These are phyloP conservation scores for Diplodia corticola DNA, from an alignment of 2,329 filamentous ascomycete genomes.

Conservation along the genomic window DNA sequence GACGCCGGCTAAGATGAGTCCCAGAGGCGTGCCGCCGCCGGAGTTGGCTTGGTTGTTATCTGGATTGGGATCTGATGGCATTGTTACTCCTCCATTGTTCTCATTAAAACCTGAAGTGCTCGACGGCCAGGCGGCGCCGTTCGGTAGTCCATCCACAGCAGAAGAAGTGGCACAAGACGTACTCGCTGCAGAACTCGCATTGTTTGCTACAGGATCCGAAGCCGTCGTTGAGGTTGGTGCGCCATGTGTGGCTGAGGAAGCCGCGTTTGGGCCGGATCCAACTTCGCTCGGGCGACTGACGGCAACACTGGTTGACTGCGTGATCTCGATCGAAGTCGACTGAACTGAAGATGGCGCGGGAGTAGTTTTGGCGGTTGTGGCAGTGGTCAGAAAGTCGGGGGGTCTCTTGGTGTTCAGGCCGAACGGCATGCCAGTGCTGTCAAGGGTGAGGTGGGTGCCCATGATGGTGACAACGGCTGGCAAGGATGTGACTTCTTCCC, in stretches of 20 bases:
- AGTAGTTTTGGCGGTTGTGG: not conserved
- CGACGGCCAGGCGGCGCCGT: not conserved
- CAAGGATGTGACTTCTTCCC: not conserved
- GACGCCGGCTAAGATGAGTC: constrained; percentile 1
- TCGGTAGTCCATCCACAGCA: not conserved
- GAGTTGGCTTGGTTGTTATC: not conserved
- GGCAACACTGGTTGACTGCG: not conserved
- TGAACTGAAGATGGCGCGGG: too few relatives aligned
- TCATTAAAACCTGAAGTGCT: not conserved
- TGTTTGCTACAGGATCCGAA: not conserved
- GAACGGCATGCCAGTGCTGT: not conserved
- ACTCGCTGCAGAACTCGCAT: not conserved
- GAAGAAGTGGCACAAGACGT: not conserved
- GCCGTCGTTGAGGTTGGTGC: not conserved
- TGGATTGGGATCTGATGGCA: not conserved
- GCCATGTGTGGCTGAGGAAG: not conserved
- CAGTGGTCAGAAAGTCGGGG: not conserved
- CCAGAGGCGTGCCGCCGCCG: not conserved
- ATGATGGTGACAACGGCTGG: not conserved
- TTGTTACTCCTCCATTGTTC: constrained; percentile 4
- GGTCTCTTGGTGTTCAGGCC: not conserved
- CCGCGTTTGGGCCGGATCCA: not conserved
- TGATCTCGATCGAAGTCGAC: not conserved
- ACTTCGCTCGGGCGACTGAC: too few relatives aligned
- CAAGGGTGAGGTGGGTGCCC: not conserved